Evolutionary conservation across 306 rosid genomes (phyloP).

Genomic region (Castanea sativa): DNA sequence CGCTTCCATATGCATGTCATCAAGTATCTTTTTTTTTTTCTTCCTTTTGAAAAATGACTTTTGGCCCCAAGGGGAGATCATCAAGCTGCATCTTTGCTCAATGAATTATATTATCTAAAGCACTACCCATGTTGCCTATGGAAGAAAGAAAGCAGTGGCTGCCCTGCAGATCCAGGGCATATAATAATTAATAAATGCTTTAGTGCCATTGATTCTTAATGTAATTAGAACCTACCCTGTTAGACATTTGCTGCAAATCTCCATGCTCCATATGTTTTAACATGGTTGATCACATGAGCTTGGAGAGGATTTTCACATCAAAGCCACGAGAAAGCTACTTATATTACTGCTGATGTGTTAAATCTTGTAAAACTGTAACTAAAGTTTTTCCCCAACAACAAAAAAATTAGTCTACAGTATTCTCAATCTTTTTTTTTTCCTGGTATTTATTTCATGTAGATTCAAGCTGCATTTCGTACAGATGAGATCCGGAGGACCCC

Average conservation of each 20-base stretch:
- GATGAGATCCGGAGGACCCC: constrained; percentile 94
- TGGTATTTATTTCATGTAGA: constrained; percentile 39
- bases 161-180: not conserved
- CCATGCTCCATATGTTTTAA: not conserved
- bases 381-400: not conserved
- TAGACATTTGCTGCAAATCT: not conserved
- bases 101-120: not conserved
- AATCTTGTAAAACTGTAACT: not conserved
- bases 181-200: constrained; percentile 1
- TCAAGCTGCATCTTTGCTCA: not conserved
- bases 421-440: constrained; percentile 11
- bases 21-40: not conserved
- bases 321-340: not conserved
- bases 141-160: not conserved
- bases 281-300: not conserved
- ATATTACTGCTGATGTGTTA: not conserved
- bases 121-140: not conserved
- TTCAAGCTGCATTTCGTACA: constrained; percentile 98
- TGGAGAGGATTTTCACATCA: not conserved
- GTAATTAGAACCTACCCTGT: not conserved
- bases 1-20: not conserved
- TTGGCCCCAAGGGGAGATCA: too few relatives aligned
- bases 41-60: too few relatives aligned
- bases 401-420: not conserved
- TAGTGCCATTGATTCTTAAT: not conserved